Conservation (phyloP, 306 rosid species). For the Rosa multiflora region DNA sequence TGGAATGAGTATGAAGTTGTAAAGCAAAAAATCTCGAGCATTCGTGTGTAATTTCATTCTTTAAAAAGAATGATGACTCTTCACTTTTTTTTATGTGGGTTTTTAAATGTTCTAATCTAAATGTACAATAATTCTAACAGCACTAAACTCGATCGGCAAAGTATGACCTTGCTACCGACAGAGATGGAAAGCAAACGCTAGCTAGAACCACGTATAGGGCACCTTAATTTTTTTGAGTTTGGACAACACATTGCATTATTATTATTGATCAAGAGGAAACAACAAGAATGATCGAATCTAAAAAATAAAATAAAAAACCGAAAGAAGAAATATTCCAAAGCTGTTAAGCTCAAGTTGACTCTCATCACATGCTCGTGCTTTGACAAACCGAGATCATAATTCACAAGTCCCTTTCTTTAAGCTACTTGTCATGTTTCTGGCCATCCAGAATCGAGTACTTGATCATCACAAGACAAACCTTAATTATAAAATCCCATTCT, state of each 20-base stretch:
- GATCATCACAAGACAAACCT: neutral
- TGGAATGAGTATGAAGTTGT: no score
- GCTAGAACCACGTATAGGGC: no score
- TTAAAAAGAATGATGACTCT: no score
- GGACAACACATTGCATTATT: neutral
- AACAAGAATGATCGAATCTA: neutral
- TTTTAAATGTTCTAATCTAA: no score
- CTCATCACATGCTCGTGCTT: neutral
- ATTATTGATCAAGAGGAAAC: neutral
- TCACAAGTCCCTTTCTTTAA: neutral
- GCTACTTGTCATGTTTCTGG: neutral
- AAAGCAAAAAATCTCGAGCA: no score
- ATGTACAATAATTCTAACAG: no score
- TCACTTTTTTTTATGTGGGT: no score
- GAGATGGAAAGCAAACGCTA: no score
- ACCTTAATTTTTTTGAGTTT: neutral
- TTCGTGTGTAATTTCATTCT: no score
- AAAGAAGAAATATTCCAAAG: neutral
- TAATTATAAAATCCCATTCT: neutral
- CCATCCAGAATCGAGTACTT: neutral
- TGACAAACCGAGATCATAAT: neutral
- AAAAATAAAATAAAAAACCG: neutral
- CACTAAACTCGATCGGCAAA: no score
- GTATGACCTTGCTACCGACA: no score
- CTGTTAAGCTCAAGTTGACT: neutral